Base-by-base conservation (phyloP, 1,139 yeast species). In the Pneumocystis jirovecii region DNA sequence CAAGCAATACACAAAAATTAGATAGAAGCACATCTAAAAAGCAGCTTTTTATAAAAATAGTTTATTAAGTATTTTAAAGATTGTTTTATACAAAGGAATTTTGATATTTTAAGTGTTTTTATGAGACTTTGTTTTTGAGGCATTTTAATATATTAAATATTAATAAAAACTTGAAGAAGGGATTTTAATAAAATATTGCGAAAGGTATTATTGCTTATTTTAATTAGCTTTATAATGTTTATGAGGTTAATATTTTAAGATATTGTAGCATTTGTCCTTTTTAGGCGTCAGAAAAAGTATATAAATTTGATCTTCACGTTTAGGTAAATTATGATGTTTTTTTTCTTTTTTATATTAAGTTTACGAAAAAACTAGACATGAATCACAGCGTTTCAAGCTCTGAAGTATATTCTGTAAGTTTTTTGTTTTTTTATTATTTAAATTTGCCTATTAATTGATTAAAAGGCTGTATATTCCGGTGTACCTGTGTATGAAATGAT, bases 401-500 rank as follows among this genome's bases (percentile, higher is more conserved):
- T 50, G 57, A 25, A 19, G 57, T 50, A 1, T 50, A 50, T 25
- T 50, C 57, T 12, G 57, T 50, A 25, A 50, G 57, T 25, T 25
- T 25, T 25, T 25, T 25, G n/a, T 50, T 50, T 50, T 8, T 3
- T 31, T 31, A 3, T 37, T 10, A 10, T 17, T 40, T 15, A 25
- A 63, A 25, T 25, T 44, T 25, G 34, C 17, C 60, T 31, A 29
- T 64, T 62, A 37, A 21, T 21, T 59, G 8, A 21, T 34, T 17
- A 64, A 17, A 39, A 68, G 69, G 86, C 87, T 3, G 81, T 85
- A 10, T 84, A 85, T 73, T 82, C 87, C 12, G 85, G 84, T 67
- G 83, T 83, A 21, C 85, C 85, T 19, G 90, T 86, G 67, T 82
- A 85, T 72, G 91, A 86, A 74, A 81, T 82, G 75, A 84, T 82